A percentile compares a stretch with the other conserved stretches of the same genome.
phyloP scores from a whole-genome alignment of 306 rosid species.

The Lablab purpureus region DNA sequence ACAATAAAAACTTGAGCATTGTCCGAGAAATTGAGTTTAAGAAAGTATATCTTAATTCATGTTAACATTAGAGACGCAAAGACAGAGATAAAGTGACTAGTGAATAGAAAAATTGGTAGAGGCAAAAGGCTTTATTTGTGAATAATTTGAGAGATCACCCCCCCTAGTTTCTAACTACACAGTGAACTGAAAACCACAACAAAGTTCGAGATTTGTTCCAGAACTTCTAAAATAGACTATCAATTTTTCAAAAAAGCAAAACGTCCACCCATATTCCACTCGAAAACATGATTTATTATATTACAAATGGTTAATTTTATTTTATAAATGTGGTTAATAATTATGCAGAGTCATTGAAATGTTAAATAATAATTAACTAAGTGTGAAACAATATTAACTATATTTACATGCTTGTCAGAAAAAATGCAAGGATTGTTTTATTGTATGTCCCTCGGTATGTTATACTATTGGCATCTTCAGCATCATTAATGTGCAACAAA shows the following conservation, averaged over 20 bases:
- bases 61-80: constrained; percentile 1
- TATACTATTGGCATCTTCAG: constrained; percentile 5
- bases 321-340: too few relatives aligned
- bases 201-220: not conserved
- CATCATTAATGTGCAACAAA: constrained; percentile 29
- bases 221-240: constrained; percentile 25
- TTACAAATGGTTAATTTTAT: too few relatives aligned
- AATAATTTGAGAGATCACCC: constrained; percentile 23
- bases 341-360: too few relatives aligned
- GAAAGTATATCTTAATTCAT: not conserved
- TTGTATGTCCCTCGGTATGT: not conserved
- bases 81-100: not conserved
- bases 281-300: too few relatives aligned
- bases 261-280: too few relatives aligned
- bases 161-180: constrained; percentile 22
- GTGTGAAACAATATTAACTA: not conserved
- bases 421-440: not conserved
- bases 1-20: constrained; percentile 8
- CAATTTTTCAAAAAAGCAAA: too few relatives aligned
- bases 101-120: not conserved
- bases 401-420: constrained; percentile 1
- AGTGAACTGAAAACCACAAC: constrained; percentile 6
- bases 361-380: too few relatives aligned
- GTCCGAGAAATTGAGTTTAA: not conserved
- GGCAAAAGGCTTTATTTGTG: not conserved